phyloP scores from a whole-genome alignment of 2,329 filamentous ascomycete genomes.

The Aspergillus sp. region DNA sequence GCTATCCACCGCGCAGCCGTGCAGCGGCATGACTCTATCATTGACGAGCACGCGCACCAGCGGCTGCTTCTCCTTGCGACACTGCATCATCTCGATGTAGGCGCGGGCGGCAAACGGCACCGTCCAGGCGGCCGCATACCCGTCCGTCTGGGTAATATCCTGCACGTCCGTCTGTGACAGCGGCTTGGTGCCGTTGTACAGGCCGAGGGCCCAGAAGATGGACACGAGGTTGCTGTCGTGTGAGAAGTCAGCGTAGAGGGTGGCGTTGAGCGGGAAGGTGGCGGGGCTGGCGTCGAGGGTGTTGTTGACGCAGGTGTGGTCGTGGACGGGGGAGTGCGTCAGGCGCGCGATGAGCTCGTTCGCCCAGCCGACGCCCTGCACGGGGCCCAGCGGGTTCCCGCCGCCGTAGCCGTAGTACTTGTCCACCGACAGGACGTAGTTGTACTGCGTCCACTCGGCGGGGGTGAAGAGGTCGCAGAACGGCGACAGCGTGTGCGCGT shows the following conservation, averaged over 20 bases:
- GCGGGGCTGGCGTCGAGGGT: slow-evolving; percentile 67
- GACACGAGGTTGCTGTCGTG: slow-evolving; percentile 86
- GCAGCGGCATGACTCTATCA: slow-evolving; percentile 72
- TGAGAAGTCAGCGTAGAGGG: slow-evolving; percentile 83
- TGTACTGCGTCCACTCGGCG: slow-evolving; percentile 73
- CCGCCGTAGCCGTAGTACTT: slow-evolving; percentile 83
- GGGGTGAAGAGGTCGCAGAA: slow-evolving; percentile 76
- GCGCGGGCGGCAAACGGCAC: slow-evolving; percentile 79
- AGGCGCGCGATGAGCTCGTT: slow-evolving; percentile 85
- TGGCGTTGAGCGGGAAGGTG: slow-evolving; percentile 70
- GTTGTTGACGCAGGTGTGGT: slow-evolving; percentile 72
- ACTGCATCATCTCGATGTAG: slow-evolving; percentile 86
- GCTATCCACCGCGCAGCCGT: slow-evolving; percentile 67
- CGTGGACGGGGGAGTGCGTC: slow-evolving; percentile 65
- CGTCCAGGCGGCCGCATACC: slow-evolving; percentile 73
- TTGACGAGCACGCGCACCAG: slow-evolving; percentile 79
- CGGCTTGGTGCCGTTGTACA: slow-evolving; percentile 67
- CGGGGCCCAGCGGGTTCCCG: slow-evolving; percentile 75
- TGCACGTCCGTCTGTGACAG: slow-evolving; percentile 51
- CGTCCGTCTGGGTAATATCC: slow-evolving; percentile 56
- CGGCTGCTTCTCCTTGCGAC: slow-evolving; percentile 57
- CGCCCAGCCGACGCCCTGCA: slow-evolving; percentile 81
- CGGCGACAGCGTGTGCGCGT: slow-evolving; percentile 56
- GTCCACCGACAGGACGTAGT: slow-evolving; percentile 75
- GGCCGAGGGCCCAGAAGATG: slow-evolving; percentile 72